Evolutionary conservation across 805 yeast genomes (phyloP), one percentile per base, ranked within the genome.

Genomic region (Starmerella potacharoeniae): DNA sequence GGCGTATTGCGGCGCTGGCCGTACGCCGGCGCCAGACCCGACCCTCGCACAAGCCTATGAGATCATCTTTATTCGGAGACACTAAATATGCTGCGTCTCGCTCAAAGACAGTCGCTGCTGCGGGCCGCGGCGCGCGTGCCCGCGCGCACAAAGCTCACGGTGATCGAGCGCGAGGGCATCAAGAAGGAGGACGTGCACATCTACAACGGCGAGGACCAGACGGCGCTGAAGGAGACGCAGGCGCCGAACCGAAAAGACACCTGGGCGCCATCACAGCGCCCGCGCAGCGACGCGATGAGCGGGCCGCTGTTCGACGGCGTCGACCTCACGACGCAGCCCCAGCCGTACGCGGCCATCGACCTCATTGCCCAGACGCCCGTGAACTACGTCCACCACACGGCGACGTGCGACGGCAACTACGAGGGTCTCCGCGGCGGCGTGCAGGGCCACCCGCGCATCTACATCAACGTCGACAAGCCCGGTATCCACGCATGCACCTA

Each of bases 401-500:
- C 95, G 0, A 91, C 83, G 16, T 87, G 95, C 68, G 86, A 84
- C 64, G 95, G 95, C 41, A 75, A 70, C 58, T 59, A 57, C 58
- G 56, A 64, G 54, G 82, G 84, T 61, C 81, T 75, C 62, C 63
- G 59, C 45, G 66, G 66, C 42, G 85, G 84, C 10, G 74, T 72
- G 22, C 80, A 79, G 64, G 95, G 95, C 17, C 95, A 86, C 68
- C 95, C 95, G 45, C 84, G 83, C 68, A 80, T 86, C 28, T 86
- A 71, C 68, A 86, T 86, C 69, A 86, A 86, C 69, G 76, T 87
- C 66, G 95, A 86, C 68, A 81, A 80, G 66, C 84, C 87, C 42
- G 79, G 81, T 58, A 76, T 85, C 13, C 78, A 80, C 51, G 74
- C 84, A 17, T 86, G 95, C 72, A 87, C 87, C 8, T 86, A 86